Conservation (phyloP, 306 rosid genomes). For the Acmispon strigosus region DNA sequence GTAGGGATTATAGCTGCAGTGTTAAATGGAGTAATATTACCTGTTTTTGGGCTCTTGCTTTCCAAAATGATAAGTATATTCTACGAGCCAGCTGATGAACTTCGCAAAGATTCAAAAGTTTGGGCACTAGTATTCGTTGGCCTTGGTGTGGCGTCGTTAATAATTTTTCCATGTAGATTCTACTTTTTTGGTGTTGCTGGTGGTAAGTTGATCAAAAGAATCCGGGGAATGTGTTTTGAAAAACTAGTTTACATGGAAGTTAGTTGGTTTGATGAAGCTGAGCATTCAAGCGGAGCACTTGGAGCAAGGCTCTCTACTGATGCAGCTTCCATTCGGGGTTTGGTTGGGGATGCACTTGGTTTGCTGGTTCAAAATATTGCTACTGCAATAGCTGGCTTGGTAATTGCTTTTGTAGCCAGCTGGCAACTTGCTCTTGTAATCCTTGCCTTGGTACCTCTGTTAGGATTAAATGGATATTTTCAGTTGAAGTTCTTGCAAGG, state of each 20-base stretch:
- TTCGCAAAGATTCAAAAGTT: slow-evolving; percentile 55
- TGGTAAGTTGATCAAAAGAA: slow-evolving; percentile 38
- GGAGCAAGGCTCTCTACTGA: slow-evolving; percentile 56
- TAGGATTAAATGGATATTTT: slow-evolving; percentile 34
- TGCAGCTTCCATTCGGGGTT: slow-evolving; percentile 47
- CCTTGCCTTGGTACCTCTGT: slow-evolving; percentile 46
- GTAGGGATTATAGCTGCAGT: slow-evolving; percentile 62
- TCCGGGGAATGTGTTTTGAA: slow-evolving; percentile 44
- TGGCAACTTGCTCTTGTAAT: slow-evolving; percentile 56
- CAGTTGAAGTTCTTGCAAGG: slow-evolving; percentile 48
- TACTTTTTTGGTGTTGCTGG: slow-evolving; percentile 57
- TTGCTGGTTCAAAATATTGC: slow-evolving; percentile 44
- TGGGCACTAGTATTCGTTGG: slow-evolving; percentile 60
- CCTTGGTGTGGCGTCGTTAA: slow-evolving; percentile 32
- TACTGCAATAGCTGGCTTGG: slow-evolving; percentile 36
- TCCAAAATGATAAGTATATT: slow-evolving; percentile 49
- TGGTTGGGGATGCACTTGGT: slow-evolving; percentile 60
- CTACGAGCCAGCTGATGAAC: slow-evolving; percentile 52
- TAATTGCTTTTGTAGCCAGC: slow-evolving; percentile 45
- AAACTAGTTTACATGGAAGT: slow-evolving; percentile 51
- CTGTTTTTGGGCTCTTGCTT: slow-evolving; percentile 54
- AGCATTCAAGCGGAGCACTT: slow-evolving; percentile 43
- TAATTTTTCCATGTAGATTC: slow-evolving; percentile 34
- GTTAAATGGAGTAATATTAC: slow-evolving; percentile 43
- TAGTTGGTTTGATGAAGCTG: slow-evolving; percentile 74